A percentile compares a stretch with the other conserved stretches of the same genome.
These are phyloP conservation scores for Fusarium cicatricum DNA, from an alignment of 2,329 filamentous ascomycete genomes.

Conservation along the genomic window DNA sequence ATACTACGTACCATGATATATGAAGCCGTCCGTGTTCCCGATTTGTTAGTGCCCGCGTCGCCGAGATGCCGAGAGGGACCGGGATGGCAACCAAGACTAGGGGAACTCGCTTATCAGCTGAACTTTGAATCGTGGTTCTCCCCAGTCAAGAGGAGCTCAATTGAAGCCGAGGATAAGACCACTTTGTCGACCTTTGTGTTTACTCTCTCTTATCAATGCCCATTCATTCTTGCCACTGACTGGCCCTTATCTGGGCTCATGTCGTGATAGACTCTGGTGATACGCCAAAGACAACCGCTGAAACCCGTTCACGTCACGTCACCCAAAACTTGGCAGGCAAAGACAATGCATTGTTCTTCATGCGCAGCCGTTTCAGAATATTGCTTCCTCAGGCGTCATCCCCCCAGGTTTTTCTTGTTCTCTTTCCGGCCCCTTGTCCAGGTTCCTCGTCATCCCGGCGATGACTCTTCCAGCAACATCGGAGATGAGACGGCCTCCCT, in stretches of 20 bases:
- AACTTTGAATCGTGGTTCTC: no score
- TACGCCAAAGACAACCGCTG: slow-evolving; percentile 3
- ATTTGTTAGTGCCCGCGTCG: slow-evolving; percentile 10
- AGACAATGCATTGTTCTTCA: slow-evolving; percentile 7
- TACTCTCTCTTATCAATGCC: neutral
- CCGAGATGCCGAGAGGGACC: slow-evolving; percentile 19
- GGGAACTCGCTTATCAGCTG: slow-evolving; percentile 7
- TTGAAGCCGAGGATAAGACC: neutral
- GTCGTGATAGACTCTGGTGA: neutral
- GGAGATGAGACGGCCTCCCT: slow-evolving; percentile 22
- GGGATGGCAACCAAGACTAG: slow-evolving; percentile 26
- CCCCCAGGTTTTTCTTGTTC: neutral
- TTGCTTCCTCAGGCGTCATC: neutral
- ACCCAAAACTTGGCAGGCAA: neutral
- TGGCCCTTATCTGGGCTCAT: neutral
- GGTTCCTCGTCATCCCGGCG: slow-evolving; percentile 1
- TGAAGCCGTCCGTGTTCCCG: neutral
- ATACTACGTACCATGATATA: no score
- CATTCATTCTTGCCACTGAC: neutral
- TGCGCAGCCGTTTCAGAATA: slow-evolving; percentile 5
- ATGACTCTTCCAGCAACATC: slow-evolving; percentile 27
- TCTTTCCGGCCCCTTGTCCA: neutral
- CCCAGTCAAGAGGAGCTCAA: neutral
- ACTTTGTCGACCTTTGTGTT: neutral
- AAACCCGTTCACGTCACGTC: slow-evolving; percentile 3